phyloP scores from a whole-genome alignment of 2,329 filamentous ascomycete genomes.

The Penicillium polonicum region DNA sequence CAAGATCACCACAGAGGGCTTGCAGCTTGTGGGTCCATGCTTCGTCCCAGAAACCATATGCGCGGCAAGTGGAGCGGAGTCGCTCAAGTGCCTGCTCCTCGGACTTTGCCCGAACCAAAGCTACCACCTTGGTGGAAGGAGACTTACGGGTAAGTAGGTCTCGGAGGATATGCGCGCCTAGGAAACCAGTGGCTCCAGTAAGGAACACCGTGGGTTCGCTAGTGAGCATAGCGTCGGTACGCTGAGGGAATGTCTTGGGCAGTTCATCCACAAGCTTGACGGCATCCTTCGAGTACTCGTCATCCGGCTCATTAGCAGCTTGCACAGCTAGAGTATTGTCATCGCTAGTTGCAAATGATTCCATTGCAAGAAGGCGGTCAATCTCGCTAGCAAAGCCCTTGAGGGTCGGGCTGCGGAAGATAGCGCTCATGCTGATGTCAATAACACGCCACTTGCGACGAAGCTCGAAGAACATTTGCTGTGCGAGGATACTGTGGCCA shows the following conservation, averaged over 20 bases:
- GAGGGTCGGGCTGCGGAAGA: slow-evolving; percentile 67
- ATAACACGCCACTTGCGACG: slow-evolving; percentile 60
- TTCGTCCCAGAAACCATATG: slow-evolving; percentile 74
- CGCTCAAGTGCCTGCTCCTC: slow-evolving; percentile 61
- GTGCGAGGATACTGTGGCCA: slow-evolving; percentile 77
- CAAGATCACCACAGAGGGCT: slow-evolving; percentile 71
- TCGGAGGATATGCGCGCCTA: slow-evolving; percentile 75
- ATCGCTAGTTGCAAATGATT: slow-evolving; percentile 47
- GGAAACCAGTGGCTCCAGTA: slow-evolving; percentile 86
- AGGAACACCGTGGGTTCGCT: slow-evolving; percentile 66
- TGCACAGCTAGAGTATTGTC: slow-evolving; percentile 45
- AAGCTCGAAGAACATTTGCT: slow-evolving; percentile 74
- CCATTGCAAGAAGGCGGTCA: slow-evolving; percentile 49
- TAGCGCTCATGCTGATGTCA: slow-evolving; percentile 67
- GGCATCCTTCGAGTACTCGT: slow-evolving; percentile 53
- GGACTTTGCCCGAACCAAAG: slow-evolving; percentile 71
- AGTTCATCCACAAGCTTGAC: slow-evolving; percentile 51
- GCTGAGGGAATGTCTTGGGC: slow-evolving; percentile 43
- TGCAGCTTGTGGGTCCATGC: slow-evolving; percentile 64
- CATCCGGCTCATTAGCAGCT: slow-evolving; percentile 39
- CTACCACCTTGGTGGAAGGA: slow-evolving; percentile 63
- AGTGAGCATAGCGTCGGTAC: slow-evolving; percentile 35
- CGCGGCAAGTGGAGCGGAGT: slow-evolving; percentile 65
- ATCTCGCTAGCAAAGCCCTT: slow-evolving; percentile 58
- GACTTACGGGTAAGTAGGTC: slow-evolving; percentile 66